Conservation (phyloP, 176 grass and related monocot species). For the Oryza australiensis region DNA sequence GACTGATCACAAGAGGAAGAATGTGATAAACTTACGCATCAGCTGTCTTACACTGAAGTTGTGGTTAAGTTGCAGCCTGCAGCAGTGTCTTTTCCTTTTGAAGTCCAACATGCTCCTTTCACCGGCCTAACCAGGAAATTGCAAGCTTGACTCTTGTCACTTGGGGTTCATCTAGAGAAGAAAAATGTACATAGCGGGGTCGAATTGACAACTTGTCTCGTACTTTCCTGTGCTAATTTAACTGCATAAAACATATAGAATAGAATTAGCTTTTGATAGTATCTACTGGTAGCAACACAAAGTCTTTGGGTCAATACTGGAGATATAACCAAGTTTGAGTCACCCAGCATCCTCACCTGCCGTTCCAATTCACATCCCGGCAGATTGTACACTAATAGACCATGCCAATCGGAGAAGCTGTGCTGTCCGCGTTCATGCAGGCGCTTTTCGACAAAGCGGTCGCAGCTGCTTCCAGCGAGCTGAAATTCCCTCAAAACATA, state of each 20-base stretch:
- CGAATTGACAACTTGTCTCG: neutral
- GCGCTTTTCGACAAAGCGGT: constrained; percentile 66
- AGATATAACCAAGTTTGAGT: constrained; percentile 10
- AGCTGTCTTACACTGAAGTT: no score
- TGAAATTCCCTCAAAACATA: constrained; percentile 41
- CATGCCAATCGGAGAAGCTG: constrained; percentile 48
- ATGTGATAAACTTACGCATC: no score
- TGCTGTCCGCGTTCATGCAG: constrained; percentile 74
- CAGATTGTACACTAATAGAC: constrained; percentile 22
- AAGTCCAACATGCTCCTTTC: no score
- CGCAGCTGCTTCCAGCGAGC: constrained; percentile 41
- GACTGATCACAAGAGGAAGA: no score
- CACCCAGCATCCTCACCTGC: neutral
- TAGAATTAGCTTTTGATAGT: neutral
- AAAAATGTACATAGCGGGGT: neutral
- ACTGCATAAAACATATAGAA: constrained; percentile 3
- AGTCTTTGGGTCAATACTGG: constrained; percentile 35
- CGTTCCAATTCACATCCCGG: constrained; percentile 1
- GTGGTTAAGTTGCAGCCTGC: no score
- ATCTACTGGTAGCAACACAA: neutral
- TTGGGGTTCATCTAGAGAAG: constrained; percentile 9
- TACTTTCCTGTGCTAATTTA: neutral
- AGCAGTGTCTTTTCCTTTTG: no score
- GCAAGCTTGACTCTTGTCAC: neutral
- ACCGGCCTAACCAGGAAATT: no score